Evolutionary conservation across 2,329 filamentous ascomycete species (phyloP).

Genomic region (Truncatella angustata): DNA sequence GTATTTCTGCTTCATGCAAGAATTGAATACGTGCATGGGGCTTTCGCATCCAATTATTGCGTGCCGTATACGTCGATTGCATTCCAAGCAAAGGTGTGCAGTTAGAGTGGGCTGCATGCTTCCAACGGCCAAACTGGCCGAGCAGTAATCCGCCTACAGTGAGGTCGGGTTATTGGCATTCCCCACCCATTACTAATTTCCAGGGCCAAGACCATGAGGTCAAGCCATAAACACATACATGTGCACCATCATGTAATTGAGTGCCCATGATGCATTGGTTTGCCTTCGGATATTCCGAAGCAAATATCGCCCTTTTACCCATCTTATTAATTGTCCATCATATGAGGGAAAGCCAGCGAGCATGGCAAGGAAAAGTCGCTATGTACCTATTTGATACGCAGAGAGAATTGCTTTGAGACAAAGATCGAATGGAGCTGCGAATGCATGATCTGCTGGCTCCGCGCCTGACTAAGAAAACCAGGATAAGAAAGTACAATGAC

Average conservation of each 20-base stretch:
- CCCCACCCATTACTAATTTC: neutral
- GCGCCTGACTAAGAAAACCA: too few species aligned
- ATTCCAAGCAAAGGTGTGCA: slow-evolving; percentile 1
- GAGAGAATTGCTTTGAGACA: too few species aligned
- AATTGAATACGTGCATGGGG: neutral
- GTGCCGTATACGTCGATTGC: neutral
- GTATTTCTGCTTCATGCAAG: too few species aligned
- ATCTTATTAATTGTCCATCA: too few species aligned
- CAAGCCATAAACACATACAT: neutral
- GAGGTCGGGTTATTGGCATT: neutral
- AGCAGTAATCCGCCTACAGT: neutral
- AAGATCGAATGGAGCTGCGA: too few species aligned
- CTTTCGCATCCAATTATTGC: neutral
- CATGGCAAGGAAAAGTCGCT: too few species aligned
- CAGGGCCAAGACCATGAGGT: neutral
- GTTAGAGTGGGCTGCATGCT: neutral
- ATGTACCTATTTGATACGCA: too few species aligned
- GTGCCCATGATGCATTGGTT: neutral
- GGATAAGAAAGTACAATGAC: too few species aligned
- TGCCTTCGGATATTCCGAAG: neutral
- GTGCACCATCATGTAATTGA: neutral
- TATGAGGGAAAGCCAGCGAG: too few species aligned
- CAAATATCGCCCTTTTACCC: neutral
- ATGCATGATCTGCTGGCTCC: too few species aligned
- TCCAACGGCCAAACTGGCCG: neutral